Evolutionary conservation across 768 basidiomycete species (phyloP), one percentile per base, ranked within the genome.

Genomic region (Holtermannia corniformis): DNA sequence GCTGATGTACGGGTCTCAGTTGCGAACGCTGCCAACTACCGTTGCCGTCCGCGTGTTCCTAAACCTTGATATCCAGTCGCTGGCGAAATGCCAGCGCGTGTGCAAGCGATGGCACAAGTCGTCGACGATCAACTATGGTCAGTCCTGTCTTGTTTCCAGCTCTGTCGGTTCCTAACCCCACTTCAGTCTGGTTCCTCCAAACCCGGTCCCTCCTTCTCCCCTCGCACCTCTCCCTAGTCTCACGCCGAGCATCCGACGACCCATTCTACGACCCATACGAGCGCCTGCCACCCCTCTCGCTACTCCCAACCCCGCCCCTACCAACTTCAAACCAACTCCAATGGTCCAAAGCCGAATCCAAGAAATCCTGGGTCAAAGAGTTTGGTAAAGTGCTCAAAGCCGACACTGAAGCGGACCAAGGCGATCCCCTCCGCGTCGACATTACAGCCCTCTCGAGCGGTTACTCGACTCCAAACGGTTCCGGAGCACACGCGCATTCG

Each of bases 261-360:
- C 59, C 61, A 43, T 66, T 64, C 42, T 72, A 65, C 52, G 71
- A 72, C 48, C 71, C 71, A 13, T 72, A 68, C 54, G 68, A 70
- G 49, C 68, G 68, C 43, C 60, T 60, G 11, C 65, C 66, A 23
- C 58, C 61, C 45, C 58, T 72, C 25, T 64, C 71, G 16, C 14
- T 63, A 0, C 61, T 68, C 12, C 60, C 65, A 24, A 56, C 56
- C 10, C 67, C 67, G 20, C 58, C 59, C 3, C 47, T 70, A 14
- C 71, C 71, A 0, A 60, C 58, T 1, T 62, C 62, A 3, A 16
- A 58, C 11, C 62, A 62, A 20, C 70, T 68, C 2, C 90, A 90
- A 71, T 95, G 90, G 90, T 86, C 88, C 7, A 86, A 86, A 66
- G 78, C 84, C 51, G 90, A 95, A 71, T 90, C 87, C n/a, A 95